phyloP scores from a whole-genome alignment of 2,329 filamentous ascomycete genomes.

The Saccharata proteae region DNA sequence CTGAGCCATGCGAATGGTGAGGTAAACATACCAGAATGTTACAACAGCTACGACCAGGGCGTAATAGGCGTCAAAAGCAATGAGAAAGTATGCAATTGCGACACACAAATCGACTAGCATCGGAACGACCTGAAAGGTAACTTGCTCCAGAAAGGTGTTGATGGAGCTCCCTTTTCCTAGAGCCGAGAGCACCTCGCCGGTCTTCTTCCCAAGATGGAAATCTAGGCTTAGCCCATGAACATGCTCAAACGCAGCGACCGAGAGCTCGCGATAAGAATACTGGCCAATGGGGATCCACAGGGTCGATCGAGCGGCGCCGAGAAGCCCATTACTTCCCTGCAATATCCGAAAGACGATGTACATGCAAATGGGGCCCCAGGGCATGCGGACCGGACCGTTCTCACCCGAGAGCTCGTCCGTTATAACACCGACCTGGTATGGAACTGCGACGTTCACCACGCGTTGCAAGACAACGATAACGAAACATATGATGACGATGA shows the following conservation, averaged over 20 bases:
- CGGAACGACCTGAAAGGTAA: conserved; percentile 89
- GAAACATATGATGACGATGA: conserved; percentile 74
- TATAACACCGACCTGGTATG: conserved; percentile 66
- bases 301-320: conserved; percentile 69
- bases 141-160: conserved; percentile 90
- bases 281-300: conserved; percentile 96
- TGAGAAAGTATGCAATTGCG: conserved; percentile 69
- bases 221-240: conserved; percentile 91
- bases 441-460: conserved; percentile 75
- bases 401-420: conserved; percentile 58
- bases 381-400: conserved; percentile 39
- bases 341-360: conserved; percentile 70
- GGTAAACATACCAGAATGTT: conserved; percentile 91
- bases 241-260: conserved; percentile 92
- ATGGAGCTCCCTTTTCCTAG: conserved; percentile 93
- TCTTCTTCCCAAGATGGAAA: conserved; percentile 93
- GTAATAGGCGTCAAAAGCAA: conserved; percentile 76
- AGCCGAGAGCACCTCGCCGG: conserved; percentile 88
- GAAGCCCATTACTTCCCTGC: conserved; percentile 77
- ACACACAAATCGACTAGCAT: conserved; percentile 86
- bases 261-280: conserved; percentile 89
- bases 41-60: conserved; percentile 81
- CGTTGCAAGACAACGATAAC: conserved; percentile 68
- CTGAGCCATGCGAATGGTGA: conserved; percentile 91
- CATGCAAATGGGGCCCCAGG: conserved; percentile 62